Conservation (phyloP, 768 basidiomycete species). For the Cystobasidium tubakii region DNA sequence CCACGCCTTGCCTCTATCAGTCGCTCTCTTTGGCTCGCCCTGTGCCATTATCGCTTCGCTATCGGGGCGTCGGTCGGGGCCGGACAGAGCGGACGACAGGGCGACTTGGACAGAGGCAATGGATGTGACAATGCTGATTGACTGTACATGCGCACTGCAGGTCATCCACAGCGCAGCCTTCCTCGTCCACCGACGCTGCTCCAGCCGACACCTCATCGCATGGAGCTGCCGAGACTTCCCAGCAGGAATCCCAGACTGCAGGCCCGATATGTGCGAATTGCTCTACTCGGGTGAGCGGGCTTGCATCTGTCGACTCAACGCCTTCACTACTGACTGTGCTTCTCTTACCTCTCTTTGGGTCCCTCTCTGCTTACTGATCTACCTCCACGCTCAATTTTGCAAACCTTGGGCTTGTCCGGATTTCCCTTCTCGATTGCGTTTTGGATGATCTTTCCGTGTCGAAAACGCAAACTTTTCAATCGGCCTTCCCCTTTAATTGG, state of each 20-base stretch:
- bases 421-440: background rate
- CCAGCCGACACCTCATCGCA: background rate
- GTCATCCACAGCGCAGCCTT: background rate
- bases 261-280: slow-evolving; percentile 28
- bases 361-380: background rate
- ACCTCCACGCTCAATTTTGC: background rate
- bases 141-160: background rate
- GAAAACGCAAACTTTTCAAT: too few species aligned
- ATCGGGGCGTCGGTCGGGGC: background rate
- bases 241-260: background rate
- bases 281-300: slow-evolving; percentile 1
- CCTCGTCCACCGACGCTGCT: background rate
- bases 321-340: background rate
- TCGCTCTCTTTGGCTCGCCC: background rate
- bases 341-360: too few species aligned
- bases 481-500: too few species aligned
- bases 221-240: background rate
- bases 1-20: too few species aligned
- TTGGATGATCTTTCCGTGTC: background rate
- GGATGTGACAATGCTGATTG: too few species aligned
- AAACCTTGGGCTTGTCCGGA: background rate
- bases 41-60: background rate
- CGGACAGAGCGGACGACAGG: too few species aligned
- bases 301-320: background rate
- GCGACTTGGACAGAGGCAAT: too few species aligned